Percentiles rank a stretch among this genome's conserved stretches.
These are phyloP conservation scores for Ophiostoma sp. DNA, from an alignment of 2,329 filamentous ascomycete species.

Conservation along the genomic window DNA sequence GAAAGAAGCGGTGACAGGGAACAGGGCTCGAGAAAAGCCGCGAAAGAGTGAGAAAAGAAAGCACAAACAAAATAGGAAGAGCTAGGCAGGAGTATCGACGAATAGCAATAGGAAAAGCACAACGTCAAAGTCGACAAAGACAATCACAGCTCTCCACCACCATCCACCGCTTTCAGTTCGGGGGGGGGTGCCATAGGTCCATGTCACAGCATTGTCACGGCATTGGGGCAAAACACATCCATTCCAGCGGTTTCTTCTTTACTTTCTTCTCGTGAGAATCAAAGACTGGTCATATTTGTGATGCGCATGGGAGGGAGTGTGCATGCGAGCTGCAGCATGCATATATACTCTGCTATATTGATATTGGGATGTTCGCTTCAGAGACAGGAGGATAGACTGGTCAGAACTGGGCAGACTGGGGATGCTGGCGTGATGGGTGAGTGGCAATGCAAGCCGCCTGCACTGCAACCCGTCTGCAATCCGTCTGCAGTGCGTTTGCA, in stretches of 20 bases:
- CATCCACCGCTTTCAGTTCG: too few relatives aligned
- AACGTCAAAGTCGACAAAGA: too few relatives aligned
- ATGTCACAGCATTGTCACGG: too few relatives aligned
- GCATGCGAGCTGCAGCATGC: not conserved
- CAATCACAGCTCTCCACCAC: too few relatives aligned
- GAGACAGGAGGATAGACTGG: not conserved
- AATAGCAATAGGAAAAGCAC: too few relatives aligned
- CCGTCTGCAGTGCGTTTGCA: not conserved
- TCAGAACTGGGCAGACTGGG: not conserved
- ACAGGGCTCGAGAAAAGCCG: slow-evolving; percentile 20
- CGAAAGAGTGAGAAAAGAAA: not conserved
- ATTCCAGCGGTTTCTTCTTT: not conserved
- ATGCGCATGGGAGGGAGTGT: not conserved
- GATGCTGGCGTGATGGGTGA: not conserved
- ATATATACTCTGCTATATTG: not conserved
- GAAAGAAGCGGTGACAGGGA: slow-evolving; percentile 26
- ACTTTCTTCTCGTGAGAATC: not conserved
- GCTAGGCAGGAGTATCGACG: too few relatives aligned
- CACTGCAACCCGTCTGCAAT: not conserved
- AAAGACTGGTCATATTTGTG: not conserved
- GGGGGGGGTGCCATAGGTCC: too few relatives aligned
- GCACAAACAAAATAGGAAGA: not conserved
- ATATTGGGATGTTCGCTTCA: not conserved
- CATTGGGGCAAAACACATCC: too few relatives aligned
- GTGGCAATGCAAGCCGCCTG: not conserved